Evolutionary conservation across 495 filamentous ascomycete species (phyloP), one percentile per base, ranked within the genome.

Genomic region (Mycothermus thermophilus): DNA sequence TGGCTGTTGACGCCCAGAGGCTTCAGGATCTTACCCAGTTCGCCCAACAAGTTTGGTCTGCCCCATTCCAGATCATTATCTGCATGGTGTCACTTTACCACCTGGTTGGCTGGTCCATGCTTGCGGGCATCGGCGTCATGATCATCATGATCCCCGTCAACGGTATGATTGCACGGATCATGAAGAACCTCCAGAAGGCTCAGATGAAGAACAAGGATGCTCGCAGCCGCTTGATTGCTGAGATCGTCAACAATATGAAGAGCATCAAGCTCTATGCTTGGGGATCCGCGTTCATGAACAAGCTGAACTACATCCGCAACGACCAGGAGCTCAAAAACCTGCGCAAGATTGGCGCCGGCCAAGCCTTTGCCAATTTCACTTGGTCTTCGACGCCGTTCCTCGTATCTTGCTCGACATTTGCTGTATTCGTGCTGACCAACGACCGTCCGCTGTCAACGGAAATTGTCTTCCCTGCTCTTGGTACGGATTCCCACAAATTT

Each of bases 171-270:
- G 92, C 92, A 11, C 71, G 77, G 36, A 60, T 92, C 44, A 93
- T 94, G 85, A 96, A 95, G 60, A 84, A 64, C 15, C 62, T 99
- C 32, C 92, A 96, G 53, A 93, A 94, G 54, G 60, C 71, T 38
- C 92, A 99, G 60, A 99, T 99, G 92, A 93, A 88, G 64, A 96
- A 96, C 59, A 99, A 99, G 59, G 92, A 99, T 48, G 72, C 86
- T 6, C 75, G 92, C 41, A 93, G 90, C 17, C 67, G 88, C 22
- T 57, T 99, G 35, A 93, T 95, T 70, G 90, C 92, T 5, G 92
- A 99, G 62, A 96, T 99, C 41, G 62, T 96, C 49, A 96, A 96
- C 68, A 95, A 95, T 55, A 95, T 96, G 75, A 96, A 96, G 64
- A 88, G 82, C 53, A 96, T 96, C 63, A 96, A 99, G 60, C 73